A percentile compares a stretch with the other conserved stretches of the same genome.
phyloP scores from a whole-genome alignment of 345 rosid species.

The Populus tremula region DNA sequence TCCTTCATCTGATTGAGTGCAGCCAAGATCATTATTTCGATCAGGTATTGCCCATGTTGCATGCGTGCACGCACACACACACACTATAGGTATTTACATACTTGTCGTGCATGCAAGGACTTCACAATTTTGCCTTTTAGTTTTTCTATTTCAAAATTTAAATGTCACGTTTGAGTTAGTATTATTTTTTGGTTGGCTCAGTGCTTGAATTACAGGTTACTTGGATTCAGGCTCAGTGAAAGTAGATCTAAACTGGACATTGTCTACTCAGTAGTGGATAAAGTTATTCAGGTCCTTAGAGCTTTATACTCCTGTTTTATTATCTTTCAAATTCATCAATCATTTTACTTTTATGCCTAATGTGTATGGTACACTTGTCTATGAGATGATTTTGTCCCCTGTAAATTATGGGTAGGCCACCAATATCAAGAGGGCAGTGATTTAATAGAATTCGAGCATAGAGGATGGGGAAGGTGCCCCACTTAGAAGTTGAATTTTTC shows the following conservation, averaged over 20 bases:
- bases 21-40: conserved; percentile 64
- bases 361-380: neutral
- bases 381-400: neutral
- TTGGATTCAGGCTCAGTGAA: conserved; percentile 76
- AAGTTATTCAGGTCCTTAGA: conserved; percentile 58
- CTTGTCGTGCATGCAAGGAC: neutral
- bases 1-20: conserved; percentile 61
- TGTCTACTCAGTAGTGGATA: conserved; percentile 41
- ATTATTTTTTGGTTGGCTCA: conserved; percentile 25
- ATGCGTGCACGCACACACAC: neutral
- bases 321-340: conserved; percentile 6
- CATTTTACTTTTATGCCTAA: neutral
- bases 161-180: neutral
- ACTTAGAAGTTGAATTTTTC: too few species aligned
- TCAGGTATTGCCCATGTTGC: conserved; percentile 48
- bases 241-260: conserved; percentile 33
- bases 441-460: too few species aligned
- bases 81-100: conserved; percentile 8
- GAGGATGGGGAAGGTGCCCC: too few species aligned
- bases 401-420: too few species aligned
- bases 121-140: conserved; percentile 1
- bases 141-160: neutral
- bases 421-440: too few species aligned
- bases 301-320: conserved; percentile 15
- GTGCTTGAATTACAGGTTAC: conserved; percentile 81